Percentiles rank a stretch among this genome's conserved stretches.
These are phyloP conservation scores for Centella asiatica DNA, from an alignment of 129 eudicot species.

Conservation along the genomic window DNA sequence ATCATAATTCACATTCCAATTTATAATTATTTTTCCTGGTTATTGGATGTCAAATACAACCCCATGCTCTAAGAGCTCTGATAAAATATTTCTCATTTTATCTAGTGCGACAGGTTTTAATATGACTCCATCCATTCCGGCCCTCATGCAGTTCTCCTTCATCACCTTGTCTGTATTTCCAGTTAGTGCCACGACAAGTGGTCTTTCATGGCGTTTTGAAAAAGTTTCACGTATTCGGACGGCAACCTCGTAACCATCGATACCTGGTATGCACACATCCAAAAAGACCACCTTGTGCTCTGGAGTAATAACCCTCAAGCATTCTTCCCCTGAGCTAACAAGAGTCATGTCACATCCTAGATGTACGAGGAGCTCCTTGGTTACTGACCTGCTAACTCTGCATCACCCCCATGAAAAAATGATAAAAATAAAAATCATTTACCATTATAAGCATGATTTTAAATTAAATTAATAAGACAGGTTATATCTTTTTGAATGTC, in stretches of 20 bases:
- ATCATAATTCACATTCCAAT: background rate
- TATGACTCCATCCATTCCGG: slow-evolving; percentile 74
- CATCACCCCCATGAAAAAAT: background rate
- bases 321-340: slow-evolving; percentile 67
- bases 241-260: slow-evolving; percentile 56
- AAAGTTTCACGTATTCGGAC: slow-evolving; percentile 47
- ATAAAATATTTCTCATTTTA: slow-evolving; percentile 71
- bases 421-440: no score
- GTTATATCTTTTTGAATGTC: background rate
- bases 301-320: slow-evolving; percentile 43
- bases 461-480: no score
- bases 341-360: slow-evolving; percentile 77
- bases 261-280: slow-evolving; percentile 45
- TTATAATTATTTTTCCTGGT: background rate
- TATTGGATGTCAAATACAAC: slow-evolving; percentile 27
- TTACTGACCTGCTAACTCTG: slow-evolving; percentile 76
- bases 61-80: slow-evolving; percentile 56
- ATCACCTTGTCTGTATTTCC: slow-evolving; percentile 46
- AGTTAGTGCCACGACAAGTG: slow-evolving; percentile 57
- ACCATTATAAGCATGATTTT: no score
- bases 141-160: slow-evolving; percentile 58
- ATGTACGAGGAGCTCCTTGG: slow-evolving; percentile 71
- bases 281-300: slow-evolving; percentile 67
- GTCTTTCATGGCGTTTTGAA: slow-evolving; percentile 51
- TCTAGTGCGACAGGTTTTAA: slow-evolving; percentile 73